A percentile compares a stretch with the other conserved stretches of the same genome.
These are phyloP conservation scores for Paramecium pentaurelia DNA, from an alignment of 73 alveolate genomes.

Conservation along the genomic window DNA sequence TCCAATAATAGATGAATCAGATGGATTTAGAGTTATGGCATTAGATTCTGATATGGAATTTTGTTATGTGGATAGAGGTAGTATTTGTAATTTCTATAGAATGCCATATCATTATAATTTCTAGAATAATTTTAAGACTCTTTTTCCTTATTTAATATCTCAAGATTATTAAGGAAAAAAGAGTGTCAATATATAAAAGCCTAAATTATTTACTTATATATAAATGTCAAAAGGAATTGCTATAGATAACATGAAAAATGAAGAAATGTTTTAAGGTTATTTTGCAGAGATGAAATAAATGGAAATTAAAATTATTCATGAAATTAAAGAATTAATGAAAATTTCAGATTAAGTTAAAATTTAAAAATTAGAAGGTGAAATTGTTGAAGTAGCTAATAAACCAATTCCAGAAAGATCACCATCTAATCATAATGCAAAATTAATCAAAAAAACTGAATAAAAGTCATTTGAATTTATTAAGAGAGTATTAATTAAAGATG, in stretches of 20 bases:
- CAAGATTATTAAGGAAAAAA: neutral
- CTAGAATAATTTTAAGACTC: neutral
- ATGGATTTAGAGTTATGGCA: conserved; percentile 46
- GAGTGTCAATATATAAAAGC: neutral
- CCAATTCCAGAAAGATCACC: neutral
- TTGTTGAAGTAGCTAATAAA: neutral
- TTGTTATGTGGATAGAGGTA: conserved; percentile 48
- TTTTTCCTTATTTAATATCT: neutral
- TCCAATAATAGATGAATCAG: conserved; percentile 42
- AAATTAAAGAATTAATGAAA: neutral
- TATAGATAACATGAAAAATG: neutral
- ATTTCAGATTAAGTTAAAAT: neutral
- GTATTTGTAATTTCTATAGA: conserved; percentile 54
- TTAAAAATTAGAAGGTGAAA: neutral
- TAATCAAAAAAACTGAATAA: neutral
- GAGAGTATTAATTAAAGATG: neutral
- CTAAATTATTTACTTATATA: neutral
- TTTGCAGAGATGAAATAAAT: neutral
- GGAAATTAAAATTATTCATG: neutral
- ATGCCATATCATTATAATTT: conserved; percentile 55
- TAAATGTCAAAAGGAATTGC: neutral
- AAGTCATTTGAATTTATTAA: neutral
- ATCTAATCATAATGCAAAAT: neutral
- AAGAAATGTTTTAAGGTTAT: conserved; percentile 5
- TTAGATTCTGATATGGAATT: conserved; percentile 57